phyloP scores from a whole-genome alignment of 768 basidiomycete genomes.

The Sporobolomyces pararoseus region DNA sequence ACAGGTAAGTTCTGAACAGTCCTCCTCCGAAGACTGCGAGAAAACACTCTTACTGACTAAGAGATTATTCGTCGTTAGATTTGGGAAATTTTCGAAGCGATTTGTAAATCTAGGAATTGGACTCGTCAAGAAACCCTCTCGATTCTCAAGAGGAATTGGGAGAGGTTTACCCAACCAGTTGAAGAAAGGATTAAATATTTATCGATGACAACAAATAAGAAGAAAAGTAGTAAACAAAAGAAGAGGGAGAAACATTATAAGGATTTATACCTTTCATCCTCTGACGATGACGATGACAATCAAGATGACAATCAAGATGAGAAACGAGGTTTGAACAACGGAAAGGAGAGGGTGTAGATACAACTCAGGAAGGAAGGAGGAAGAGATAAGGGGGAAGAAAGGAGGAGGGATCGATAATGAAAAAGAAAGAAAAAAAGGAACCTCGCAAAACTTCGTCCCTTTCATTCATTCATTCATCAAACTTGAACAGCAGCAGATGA shows the following conservation, averaged over 20 bases:
- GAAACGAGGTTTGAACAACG: background rate
- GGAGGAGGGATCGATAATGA: too few species aligned
- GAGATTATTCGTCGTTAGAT: constrained; percentile 51
- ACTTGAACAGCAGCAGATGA: too few species aligned
- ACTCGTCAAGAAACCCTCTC: constrained; percentile 48
- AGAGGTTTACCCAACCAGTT: constrained; percentile 4
- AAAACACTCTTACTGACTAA: background rate
- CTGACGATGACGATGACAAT: constrained; percentile 18
- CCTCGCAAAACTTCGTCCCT: too few species aligned
- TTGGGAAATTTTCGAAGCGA: constrained; percentile 73
- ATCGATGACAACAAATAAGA: too few species aligned
- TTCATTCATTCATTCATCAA: too few species aligned
- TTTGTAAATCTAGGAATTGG: constrained; percentile 61
- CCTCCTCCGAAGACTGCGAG: background rate
- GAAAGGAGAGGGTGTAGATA: background rate
- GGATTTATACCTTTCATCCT: constrained; percentile 28
- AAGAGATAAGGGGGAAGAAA: too few species aligned
- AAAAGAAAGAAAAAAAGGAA: too few species aligned
- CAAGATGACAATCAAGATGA: background rate
- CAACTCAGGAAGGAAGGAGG: too few species aligned
- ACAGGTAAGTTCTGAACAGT: background rate
- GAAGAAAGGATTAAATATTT: background rate
- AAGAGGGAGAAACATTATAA: constrained; percentile 4
- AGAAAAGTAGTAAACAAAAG: constrained; percentile 4
- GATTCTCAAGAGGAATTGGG: constrained; percentile 68